Conservation (phyloP, 106 monocot genomes). For the Apostasia shenzhenica region DNA sequence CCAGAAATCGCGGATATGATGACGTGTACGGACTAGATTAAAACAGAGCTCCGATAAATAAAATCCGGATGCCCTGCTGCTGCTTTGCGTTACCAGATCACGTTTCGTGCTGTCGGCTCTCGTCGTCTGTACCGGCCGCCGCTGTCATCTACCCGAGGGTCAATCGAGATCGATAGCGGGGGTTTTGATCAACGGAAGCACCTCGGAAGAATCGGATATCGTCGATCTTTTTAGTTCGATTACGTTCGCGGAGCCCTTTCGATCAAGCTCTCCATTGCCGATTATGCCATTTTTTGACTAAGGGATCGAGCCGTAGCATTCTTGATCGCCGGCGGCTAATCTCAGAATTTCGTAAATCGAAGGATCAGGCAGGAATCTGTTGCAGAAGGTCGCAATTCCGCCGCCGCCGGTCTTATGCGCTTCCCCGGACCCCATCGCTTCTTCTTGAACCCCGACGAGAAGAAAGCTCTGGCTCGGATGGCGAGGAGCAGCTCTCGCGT, state of each 20-base stretch:
- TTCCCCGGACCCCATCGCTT: constrained; percentile 5
- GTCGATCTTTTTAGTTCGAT: neutral
- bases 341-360: neutral
- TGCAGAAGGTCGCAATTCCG: neutral
- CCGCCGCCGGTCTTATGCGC: neutral
- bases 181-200: neutral
- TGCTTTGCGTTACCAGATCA: neutral
- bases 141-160: too few species aligned
- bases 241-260: neutral
- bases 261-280: neutral
- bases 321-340: neutral
- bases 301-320: neutral
- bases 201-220: neutral
- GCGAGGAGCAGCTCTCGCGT: constrained; percentile 3
- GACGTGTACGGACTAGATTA: constrained; percentile 3
- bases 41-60: neutral
- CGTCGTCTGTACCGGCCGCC: neutral
- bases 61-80: neutral
- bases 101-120: neutral
- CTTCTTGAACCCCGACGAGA: constrained; percentile 5
- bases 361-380: neutral
- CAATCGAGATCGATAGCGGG: neutral
- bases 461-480: constrained; percentile 7
- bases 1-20: neutral
- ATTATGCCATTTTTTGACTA: neutral